A percentile compares a stretch with the other conserved stretches of the same genome.
phyloP scores from a whole-genome alignment of 2,329 filamentous ascomycete genomes.

The Byssoonygena ceratinophila region DNA sequence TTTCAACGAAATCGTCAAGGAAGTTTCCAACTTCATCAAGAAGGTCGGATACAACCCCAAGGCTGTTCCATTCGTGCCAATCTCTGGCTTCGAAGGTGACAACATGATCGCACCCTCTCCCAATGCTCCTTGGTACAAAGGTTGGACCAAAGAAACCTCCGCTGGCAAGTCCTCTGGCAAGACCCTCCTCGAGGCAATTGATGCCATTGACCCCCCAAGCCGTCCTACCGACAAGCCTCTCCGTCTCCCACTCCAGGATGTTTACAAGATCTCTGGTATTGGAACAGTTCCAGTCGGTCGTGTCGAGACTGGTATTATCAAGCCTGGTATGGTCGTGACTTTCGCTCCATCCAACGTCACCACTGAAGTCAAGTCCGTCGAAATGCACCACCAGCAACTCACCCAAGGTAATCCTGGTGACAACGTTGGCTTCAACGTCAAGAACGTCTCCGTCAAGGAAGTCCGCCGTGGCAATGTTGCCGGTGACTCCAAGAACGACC shows the following conservation, averaged over 20 bases:
- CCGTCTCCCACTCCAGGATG: conserved; percentile 99
- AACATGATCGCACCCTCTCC: conserved; percentile 88
- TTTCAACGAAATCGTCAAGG: conserved; percentile 99
- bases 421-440: conserved; percentile 99
- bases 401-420: conserved; percentile 89
- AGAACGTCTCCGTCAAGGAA: conserved; percentile 99
- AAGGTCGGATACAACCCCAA: conserved; percentile 99
- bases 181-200: conserved; percentile 98
- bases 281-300: conserved; percentile 98
- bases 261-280: conserved; percentile 99
- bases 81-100: conserved; percentile 99
- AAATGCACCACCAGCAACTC: conserved; percentile 99
- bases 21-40: conserved; percentile 99
- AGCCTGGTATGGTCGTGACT: conserved; percentile 75
- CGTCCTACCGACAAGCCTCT: conserved; percentile 98
- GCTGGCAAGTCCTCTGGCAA: conserved; percentile 75
- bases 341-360: conserved; percentile 98
- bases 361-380: conserved; percentile 99
- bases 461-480: conserved; percentile 99
- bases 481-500: conserved; percentile 99
- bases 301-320: conserved; percentile 99
- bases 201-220: conserved; percentile 81
- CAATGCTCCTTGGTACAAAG: conserved; percentile 99
- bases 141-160: conserved; percentile 98
- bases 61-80: conserved; percentile 94